These are phyloP conservation scores for Parietichytrium sp. DNA, from an alignment of 108 stramenopile species.

Conservation along the genomic window DNA sequence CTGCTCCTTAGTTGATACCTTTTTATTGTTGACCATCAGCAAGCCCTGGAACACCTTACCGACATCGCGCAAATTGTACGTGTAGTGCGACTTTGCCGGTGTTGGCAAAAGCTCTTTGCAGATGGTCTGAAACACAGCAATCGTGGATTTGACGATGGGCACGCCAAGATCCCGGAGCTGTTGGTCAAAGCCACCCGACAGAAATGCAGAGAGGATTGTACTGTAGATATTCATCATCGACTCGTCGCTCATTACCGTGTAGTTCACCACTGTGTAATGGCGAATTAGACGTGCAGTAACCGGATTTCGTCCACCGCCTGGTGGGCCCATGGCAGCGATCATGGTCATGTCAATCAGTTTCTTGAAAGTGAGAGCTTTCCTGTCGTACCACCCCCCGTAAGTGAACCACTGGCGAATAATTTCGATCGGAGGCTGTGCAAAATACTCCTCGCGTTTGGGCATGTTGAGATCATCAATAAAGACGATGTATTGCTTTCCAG, in stretches of 20 bases:
- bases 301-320: conserved; percentile 63
- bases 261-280: conserved; percentile 70
- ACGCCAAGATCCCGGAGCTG: conserved; percentile 32
- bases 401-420: conserved; percentile 72
- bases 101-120: conserved; percentile 60
- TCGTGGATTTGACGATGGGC: conserved; percentile 53
- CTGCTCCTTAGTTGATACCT: conserved; percentile 40
- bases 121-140: conserved; percentile 60
- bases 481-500: conserved; percentile 62
- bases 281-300: conserved; percentile 65
- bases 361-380: conserved; percentile 66
- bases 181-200: conserved; percentile 46
- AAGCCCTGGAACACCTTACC: conserved; percentile 71
- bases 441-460: conserved; percentile 64
- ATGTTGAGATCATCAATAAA: conserved; percentile 73
- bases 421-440: conserved; percentile 72
- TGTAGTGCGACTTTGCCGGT: conserved; percentile 69
- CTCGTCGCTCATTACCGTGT: conserved; percentile 65
- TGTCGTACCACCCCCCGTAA: conserved; percentile 68
- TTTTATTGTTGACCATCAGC: conserved; percentile 60
- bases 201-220: conserved; percentile 63
- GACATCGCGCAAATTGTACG: conserved; percentile 69
- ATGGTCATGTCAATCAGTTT: conserved; percentile 68
- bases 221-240: conserved; percentile 60
- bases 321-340: conserved; percentile 69